Evolutionary conservation across 164 flowering plant species (phyloP), one percentile per base, ranked within the genome.

Genomic region (Vitis labrusca): DNA sequence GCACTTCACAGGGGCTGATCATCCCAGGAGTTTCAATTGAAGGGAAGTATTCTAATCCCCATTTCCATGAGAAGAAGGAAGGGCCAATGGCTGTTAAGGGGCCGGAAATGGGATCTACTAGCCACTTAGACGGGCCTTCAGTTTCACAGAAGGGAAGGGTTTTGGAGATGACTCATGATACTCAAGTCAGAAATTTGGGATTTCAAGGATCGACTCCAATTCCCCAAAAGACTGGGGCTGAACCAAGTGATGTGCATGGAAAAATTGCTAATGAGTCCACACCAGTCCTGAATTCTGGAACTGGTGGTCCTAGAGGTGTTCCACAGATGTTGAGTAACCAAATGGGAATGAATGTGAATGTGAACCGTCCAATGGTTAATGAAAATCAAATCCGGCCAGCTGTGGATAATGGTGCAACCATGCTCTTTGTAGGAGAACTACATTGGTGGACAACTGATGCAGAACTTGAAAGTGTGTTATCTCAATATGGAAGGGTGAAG

Each of bases 371-470:
- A 12, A 58, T 71, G 50, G 77, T 61, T 27, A 81, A 69, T 73
- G 91, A 83, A 49, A 83, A 71, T 67, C 52, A 57, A 13, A 76
- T 44, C 54, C 78, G 83, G 37, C 83, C 83, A 11, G 63, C 77
- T 23, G 69, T 75, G 10, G 89, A 81, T 6, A 77, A 82, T 8
- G 88, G 87, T 3, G 90, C 91, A 30, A 89, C 93, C 0, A 78
- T 90, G 32, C 83, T 91, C 15, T 91, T 86, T 78, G 94, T 93
- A 10, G 97, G 98, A 4, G 94, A 93, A 66, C 76, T 91, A 80
- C 95, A 88, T 76, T 93, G 97, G 98, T 93, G 98, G 98, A 93
- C 97, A 8, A 93, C 98, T 1, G 98, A 93, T 81, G 88, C 90
- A 0, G 86, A 93, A 52, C 82, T 93, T n/a, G 98, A 93, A 79